A percentile compares a stretch with the other conserved stretches of the same genome.
These are phyloP conservation scores for Pseudogymnoascus sp. DNA, from an alignment of 2,329 filamentous ascomycete genomes.

Conservation along the genomic window DNA sequence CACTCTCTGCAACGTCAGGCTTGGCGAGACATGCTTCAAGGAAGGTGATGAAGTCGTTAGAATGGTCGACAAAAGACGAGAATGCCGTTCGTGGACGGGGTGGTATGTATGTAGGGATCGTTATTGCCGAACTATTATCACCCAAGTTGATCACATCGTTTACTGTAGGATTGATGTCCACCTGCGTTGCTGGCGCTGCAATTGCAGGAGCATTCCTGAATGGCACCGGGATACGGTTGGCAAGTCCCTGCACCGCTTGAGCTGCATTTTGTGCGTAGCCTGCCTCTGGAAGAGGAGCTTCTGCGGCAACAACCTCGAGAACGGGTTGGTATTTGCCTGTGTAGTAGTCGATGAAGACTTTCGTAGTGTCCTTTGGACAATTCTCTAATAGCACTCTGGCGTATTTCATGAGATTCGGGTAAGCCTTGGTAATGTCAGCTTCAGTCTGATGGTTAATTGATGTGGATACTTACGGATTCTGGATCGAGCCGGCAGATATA, in stretches of 20 bases:
- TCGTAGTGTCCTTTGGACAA: conserved; percentile 73
- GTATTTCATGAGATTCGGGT: conserved; percentile 89
- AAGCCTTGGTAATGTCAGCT: conserved; percentile 49
- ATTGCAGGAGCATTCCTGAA: conserved; percentile 61
- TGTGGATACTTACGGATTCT: conserved; percentile 50
- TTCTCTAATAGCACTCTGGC: conserved; percentile 84
- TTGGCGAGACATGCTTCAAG: conserved; percentile 80
- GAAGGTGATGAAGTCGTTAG: conserved; percentile 85
- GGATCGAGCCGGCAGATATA: conserved; percentile 88
- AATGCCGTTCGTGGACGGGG: conserved; percentile 86
- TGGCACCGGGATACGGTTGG: conserved; percentile 73
- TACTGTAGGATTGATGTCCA: conserved; percentile 44
- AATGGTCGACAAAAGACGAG: conserved; percentile 91
- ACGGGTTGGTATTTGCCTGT: conserved; percentile 75
- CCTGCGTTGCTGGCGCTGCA: conserved; percentile 45
- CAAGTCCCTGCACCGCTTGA: conserved; percentile 77
- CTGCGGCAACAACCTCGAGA: conserved; percentile 41
- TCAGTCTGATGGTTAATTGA: background rate
- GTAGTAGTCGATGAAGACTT: conserved; percentile 91
- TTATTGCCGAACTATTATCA: conserved; percentile 21
- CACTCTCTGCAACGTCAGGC: conserved; percentile 60
- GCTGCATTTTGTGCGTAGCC: conserved; percentile 45
- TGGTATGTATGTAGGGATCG: conserved; percentile 59
- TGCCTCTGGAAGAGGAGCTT: conserved; percentile 16
- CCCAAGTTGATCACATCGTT: conserved; percentile 40